Base-by-base conservation (phyloP, 331 rosid species). In the Malus hybrid region DNA sequence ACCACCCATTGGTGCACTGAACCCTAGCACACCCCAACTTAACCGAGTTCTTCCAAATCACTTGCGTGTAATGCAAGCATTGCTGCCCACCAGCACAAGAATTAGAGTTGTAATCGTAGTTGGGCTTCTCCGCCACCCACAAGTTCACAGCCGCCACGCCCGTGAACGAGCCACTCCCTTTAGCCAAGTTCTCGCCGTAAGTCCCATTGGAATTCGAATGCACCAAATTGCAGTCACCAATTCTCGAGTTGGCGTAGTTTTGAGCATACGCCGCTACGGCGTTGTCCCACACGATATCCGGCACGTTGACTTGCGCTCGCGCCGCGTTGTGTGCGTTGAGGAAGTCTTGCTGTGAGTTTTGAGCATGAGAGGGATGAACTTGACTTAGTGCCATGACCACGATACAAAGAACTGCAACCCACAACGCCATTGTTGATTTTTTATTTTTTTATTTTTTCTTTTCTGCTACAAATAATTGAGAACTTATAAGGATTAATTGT, bases 101-200 rank as follows among this genome's bases (percentile, higher is more conserved):
- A 48, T 82, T 75, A 7, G 81, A 18, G 52, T 12, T 18, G 61
- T 66, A 29, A 42, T 85, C 30, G 28, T 80, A 85, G 66, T 77
- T 63, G 13, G 77, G 76, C 26, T 70, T 74, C 78, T 85, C 81
- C 1, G 30, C 50, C 16, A 79, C 86, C 89, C 89, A 82, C 82
- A 79, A 5, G 13, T 18, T 50, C 72, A 81, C 82, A 0, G 80
- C 87, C 1, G 65, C 34, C 0, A 18, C 5, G 46, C 61, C 81
- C 0, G 82, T 65, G 18, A 87, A 71, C 1, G 78, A 58, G 1
- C 68, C 66, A 5, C 63, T 72, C n/a, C 78, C 78, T 68, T 75
- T 24, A 5, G 90, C 88, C 6, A 82, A 34, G 20, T 88, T 88
- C 63, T 88, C 86, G 1, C 93, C 93, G 1, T 75, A 83, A 5